Percentiles rank a stretch among this genome's conserved stretches.
phyloP scores from a whole-genome alignment of 2,329 filamentous ascomycete genomes.

The Colletotrichum agaves region DNA sequence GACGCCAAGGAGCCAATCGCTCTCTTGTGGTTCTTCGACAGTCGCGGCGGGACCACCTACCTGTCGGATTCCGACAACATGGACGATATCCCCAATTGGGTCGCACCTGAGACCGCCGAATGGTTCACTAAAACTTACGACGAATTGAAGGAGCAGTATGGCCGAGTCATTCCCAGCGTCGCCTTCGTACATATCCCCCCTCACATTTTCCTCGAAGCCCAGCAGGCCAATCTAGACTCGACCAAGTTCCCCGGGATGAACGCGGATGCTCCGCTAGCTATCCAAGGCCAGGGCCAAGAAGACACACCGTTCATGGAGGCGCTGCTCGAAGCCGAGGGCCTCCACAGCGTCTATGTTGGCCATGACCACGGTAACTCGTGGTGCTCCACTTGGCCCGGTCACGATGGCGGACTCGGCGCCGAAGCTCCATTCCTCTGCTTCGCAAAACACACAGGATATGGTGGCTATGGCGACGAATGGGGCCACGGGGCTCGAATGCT shows the following conservation, averaged over 20 bases:
- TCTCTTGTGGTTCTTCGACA: conserved; percentile 70
- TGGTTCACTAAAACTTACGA: conserved; percentile 55
- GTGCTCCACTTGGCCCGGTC: conserved; percentile 49
- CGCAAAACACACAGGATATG: conserved; percentile 75
- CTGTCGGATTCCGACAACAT: conserved; percentile 43
- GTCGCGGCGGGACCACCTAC: conserved; percentile 55
- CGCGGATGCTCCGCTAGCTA: conserved; percentile 42
- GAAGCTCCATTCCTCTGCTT: conserved; percentile 60
- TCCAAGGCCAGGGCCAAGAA: conserved; percentile 48
- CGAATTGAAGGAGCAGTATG: conserved; percentile 33
- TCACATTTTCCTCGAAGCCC: conserved; percentile 36
- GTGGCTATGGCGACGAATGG: conserved; percentile 73
- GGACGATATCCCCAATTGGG: conserved; percentile 52
- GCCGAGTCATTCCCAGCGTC: conserved; percentile 38
- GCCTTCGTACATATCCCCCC: conserved; percentile 40
- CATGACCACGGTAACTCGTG: conserved; percentile 66
- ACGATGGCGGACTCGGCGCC: conserved; percentile 42
- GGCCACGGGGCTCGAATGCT: conserved; percentile 64
- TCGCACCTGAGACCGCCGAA: conserved; percentile 53
- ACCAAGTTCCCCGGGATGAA: conserved; percentile 49
- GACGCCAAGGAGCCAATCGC: conserved; percentile 41
- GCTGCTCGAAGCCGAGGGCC: conserved; percentile 56
- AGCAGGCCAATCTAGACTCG: conserved; percentile 41
- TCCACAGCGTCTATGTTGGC: conserved; percentile 63
- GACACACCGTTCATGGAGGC: conserved; percentile 64